These are phyloP conservation scores for Ustilago trichophora DNA, from an alignment of 1,284 basidiomycete genomes.

Conservation along the genomic window DNA sequence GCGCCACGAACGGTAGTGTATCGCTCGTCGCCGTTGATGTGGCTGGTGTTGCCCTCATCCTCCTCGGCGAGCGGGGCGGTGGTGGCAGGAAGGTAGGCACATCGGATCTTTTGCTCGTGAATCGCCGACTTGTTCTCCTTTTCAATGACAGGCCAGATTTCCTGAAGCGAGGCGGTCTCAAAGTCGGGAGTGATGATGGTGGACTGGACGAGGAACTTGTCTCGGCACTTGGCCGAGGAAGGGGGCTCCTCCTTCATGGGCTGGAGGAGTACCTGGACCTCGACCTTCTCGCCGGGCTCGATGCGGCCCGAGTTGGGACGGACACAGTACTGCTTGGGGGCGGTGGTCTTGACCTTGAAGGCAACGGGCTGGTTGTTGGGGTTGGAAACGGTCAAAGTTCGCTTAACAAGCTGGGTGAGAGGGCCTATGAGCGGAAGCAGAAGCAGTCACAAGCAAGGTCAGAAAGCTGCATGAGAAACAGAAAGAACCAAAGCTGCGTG, in stretches of 20 bases:
- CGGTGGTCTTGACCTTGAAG: slow-evolving; percentile 93
- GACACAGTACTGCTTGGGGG: slow-evolving; percentile 95
- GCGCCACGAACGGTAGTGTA: slow-evolving; percentile 55
- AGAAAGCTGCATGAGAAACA: neutral
- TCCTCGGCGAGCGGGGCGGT: slow-evolving; percentile 67
- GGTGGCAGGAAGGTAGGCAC: slow-evolving; percentile 87
- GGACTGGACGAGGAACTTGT: slow-evolving; percentile 99
- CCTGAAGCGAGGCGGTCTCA: slow-evolving; percentile 71
- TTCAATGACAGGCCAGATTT: slow-evolving; percentile 76
- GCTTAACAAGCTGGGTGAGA: slow-evolving; percentile 88
- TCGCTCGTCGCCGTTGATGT: slow-evolving; percentile 75
- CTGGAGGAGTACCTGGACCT: slow-evolving; percentile 95
- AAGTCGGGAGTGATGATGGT: slow-evolving; percentile 90
- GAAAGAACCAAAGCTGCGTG: too few species aligned
- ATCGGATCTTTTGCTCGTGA: slow-evolving; percentile 93
- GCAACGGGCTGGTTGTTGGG: slow-evolving; percentile 73
- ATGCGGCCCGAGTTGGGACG: slow-evolving; percentile 96
- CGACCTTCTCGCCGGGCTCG: slow-evolving; percentile 90
- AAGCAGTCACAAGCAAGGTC: too few species aligned
- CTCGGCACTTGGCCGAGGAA: slow-evolving; percentile 91
- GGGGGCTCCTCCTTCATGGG: slow-evolving; percentile 96
- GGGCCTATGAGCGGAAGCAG: slow-evolving; percentile 78
- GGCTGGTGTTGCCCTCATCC: slow-evolving; percentile 66
- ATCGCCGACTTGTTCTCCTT: slow-evolving; percentile 77
- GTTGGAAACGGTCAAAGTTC: slow-evolving; percentile 85